Evolutionary conservation across 768 basidiomycete genomes (phyloP).

Genomic region (Xerocomellus amylosporus): DNA sequence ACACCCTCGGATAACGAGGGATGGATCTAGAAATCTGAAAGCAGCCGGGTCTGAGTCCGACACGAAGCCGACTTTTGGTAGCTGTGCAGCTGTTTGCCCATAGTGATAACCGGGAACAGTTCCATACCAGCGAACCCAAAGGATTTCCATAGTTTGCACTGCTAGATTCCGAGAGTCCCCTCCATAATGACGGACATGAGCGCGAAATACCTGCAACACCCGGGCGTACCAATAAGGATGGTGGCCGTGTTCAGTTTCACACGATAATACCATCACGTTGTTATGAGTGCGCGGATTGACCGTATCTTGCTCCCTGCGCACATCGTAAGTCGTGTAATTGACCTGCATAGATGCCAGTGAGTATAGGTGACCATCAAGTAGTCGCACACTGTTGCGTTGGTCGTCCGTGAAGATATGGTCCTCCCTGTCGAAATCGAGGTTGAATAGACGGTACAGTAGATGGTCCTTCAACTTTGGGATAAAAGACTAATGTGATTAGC

Average conservation of each 20-base stretch:
- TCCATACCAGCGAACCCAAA: constrained; percentile 37
- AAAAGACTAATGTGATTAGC: constrained; percentile 4
- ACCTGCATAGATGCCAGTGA: constrained; percentile 19
- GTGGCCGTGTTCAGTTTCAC: not conserved
- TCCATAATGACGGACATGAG: constrained; percentile 18
- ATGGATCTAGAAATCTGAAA: constrained; percentile 39
- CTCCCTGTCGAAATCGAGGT: not conserved
- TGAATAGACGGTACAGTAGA: constrained; percentile 7
- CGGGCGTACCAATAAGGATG: constrained; percentile 35
- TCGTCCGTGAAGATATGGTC: constrained; percentile 5
- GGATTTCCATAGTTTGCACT: constrained; percentile 24
- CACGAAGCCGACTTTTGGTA: constrained; percentile 22
- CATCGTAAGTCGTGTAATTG: constrained; percentile 35
- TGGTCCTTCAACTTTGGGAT: constrained; percentile 14
- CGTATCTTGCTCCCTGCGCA: constrained; percentile 22
- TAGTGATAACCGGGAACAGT: constrained; percentile 3
- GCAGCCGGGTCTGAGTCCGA: constrained; percentile 14
- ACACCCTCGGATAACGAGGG: constrained; percentile 25
- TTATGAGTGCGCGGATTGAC: constrained; percentile 13
- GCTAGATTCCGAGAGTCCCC: not conserved
- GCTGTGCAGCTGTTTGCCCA: constrained; percentile 8
- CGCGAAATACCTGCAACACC: constrained; percentile 31
- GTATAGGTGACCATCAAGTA: constrained; percentile 21
- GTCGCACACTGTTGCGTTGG: constrained; percentile 9
- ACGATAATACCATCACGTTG: constrained; percentile 25